These are phyloP conservation scores for Rosa chinensis DNA, from an alignment of 306 rosid genomes.

Conservation along the genomic window DNA sequence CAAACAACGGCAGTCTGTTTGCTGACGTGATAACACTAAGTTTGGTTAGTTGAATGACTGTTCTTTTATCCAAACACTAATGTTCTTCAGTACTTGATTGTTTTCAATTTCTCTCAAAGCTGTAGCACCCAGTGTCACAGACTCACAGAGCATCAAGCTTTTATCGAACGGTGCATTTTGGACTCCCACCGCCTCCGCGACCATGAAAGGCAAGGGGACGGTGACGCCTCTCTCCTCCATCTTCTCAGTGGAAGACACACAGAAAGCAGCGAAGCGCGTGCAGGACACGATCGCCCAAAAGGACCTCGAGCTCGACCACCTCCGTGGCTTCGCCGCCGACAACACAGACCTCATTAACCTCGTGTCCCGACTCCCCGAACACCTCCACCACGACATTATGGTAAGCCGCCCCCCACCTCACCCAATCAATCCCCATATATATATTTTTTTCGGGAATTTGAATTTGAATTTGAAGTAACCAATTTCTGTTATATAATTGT, in stretches of 20 bases:
- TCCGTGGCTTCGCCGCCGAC: slow-evolving; percentile 61
- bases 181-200: too few species aligned
- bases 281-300: slow-evolving; percentile 50
- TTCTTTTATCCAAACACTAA: too few species aligned
- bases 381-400: slow-evolving; percentile 84
- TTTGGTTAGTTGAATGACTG: too few species aligned
- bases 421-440: not conserved
- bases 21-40: too few species aligned
- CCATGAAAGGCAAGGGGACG: slow-evolving; percentile 63
- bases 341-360: slow-evolving; percentile 68
- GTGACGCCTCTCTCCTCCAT: slow-evolving; percentile 63
- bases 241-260: slow-evolving; percentile 58
- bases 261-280: too few species aligned
- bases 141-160: too few species aligned
- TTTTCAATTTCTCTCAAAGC: too few species aligned
- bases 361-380: slow-evolving; percentile 72
- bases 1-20: too few species aligned
- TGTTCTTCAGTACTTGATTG: too few species aligned
- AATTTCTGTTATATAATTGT: not conserved
- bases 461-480: not conserved
- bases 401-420: slow-evolving; percentile 25
- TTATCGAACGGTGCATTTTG: not conserved
- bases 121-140: too few species aligned
- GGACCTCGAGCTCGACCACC: slow-evolving; percentile 38
- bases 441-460: too few species aligned